Percentiles rank a stretch among this genome's conserved stretches.
These are phyloP conservation scores for Thermochaetoides thermophila DNA, from an alignment of 495 filamentous ascomycete species.

Conservation along the genomic window DNA sequence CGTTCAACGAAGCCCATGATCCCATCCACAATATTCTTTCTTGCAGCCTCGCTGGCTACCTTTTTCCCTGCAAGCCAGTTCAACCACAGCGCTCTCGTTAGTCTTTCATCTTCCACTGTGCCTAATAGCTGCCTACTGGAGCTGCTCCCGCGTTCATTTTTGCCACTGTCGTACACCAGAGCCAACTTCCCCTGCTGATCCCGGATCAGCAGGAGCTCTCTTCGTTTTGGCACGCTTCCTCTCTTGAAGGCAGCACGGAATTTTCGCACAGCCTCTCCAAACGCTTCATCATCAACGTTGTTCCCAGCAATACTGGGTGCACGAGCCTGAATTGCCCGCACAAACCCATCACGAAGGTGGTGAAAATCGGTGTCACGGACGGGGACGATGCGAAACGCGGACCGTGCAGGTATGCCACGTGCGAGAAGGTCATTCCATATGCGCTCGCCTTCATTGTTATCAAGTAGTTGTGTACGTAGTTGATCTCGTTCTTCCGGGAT, in stretches of 20 bases:
- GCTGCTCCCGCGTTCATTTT: constrained; percentile 22
- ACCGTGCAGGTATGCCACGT: constrained; percentile 44
- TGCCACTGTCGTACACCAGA: constrained; percentile 51
- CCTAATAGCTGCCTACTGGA: constrained; percentile 41
- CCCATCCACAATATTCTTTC: constrained; percentile 73
- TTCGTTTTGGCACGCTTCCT: constrained; percentile 57
- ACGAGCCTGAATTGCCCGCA: constrained; percentile 65
- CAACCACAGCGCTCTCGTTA: constrained; percentile 73
- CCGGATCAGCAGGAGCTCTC: constrained; percentile 59
- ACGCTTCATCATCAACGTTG: constrained; percentile 53
- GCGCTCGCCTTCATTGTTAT: constrained; percentile 48
- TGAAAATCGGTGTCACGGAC: constrained; percentile 80
- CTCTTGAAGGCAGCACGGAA: constrained; percentile 71
- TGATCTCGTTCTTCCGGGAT: constrained; percentile 63
- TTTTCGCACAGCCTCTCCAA: constrained; percentile 52
- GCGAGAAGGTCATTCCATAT: constrained; percentile 61
- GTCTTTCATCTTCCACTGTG: constrained; percentile 56
- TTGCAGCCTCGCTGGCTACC: constrained; percentile 70
- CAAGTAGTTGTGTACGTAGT: constrained; percentile 51
- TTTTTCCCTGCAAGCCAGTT: constrained; percentile 77
- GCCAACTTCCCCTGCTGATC: constrained; percentile 48
- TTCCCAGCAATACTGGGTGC: constrained; percentile 26
- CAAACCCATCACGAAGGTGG: constrained; percentile 82
- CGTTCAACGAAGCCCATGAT: constrained; percentile 77
- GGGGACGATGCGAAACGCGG: constrained; percentile 65